A percentile compares a stretch with the other conserved stretches of the same genome.
These are phyloP conservation scores for Coniophora puteana DNA, from an alignment of 1,284 basidiomycete genomes.

Conservation along the genomic window DNA sequence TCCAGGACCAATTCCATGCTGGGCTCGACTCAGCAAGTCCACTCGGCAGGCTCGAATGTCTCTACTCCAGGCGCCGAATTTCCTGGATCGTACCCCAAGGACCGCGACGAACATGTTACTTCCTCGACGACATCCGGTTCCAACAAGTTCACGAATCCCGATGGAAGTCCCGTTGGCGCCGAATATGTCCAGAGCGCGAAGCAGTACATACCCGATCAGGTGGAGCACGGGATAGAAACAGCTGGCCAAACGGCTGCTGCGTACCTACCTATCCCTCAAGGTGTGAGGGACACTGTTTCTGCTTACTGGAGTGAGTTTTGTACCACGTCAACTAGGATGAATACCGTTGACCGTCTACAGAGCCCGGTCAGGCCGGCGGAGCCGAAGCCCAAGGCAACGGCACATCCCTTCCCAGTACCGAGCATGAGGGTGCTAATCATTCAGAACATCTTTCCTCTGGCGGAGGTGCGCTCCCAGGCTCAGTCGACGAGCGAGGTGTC, in stretches of 20 bases:
- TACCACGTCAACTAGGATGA: neutral
- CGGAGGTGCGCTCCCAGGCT: constrained; percentile 1
- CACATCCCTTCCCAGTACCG: constrained; percentile 23
- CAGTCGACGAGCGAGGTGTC: neutral
- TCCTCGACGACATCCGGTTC: neutral
- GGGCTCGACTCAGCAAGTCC: constrained; percentile 6
- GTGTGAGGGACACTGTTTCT: constrained; percentile 3
- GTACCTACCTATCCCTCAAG: constrained; percentile 11
- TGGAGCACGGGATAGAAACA: constrained; percentile 7
- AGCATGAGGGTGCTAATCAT: constrained; percentile 23
- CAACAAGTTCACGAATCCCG: neutral
- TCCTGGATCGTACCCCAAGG: constrained; percentile 9
- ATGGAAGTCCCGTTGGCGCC: neutral
- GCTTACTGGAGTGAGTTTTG: constrained; percentile 13
- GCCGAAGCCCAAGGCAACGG: neutral
- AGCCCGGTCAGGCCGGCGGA: constrained; percentile 4
- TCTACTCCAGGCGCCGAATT: constrained; percentile 9
- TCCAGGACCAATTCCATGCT: constrained; percentile 14
- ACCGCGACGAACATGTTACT: neutral
- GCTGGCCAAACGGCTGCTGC: constrained; percentile 9
- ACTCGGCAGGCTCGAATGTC: neutral
- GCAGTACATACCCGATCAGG: constrained; percentile 11
- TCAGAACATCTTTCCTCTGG: constrained; percentile 15
- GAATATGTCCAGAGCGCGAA: constrained; percentile 11
- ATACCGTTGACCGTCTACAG: neutral